These are phyloP conservation scores for Agaricus sinodeliciosus DNA, from an alignment of 768 basidiomycete species.

Conservation along the genomic window DNA sequence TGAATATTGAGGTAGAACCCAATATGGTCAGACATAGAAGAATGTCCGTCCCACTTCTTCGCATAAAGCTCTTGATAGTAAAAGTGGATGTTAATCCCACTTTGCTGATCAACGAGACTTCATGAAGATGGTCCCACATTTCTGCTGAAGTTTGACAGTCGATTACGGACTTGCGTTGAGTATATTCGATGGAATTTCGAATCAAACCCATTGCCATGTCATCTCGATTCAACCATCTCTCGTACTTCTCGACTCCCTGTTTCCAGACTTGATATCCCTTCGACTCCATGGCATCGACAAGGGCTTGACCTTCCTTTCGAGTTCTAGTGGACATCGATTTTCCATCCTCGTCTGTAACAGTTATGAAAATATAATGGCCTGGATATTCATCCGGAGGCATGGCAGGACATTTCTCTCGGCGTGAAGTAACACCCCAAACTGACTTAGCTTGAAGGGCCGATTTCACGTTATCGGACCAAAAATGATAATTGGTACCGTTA, in stretches of 20 bases:
- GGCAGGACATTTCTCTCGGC: too few species aligned
- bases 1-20: slow-evolving; percentile 11
- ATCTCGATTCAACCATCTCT: slow-evolving; percentile 6
- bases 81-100: slow-evolving; percentile 10
- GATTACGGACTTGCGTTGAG: slow-evolving; percentile 13
- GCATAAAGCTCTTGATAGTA: slow-evolving; percentile 13
- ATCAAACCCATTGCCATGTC: slow-evolving; percentile 12
- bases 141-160: slow-evolving; percentile 6
- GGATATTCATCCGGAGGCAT: too few species aligned
- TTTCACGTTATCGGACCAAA: too few species aligned
- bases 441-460: too few species aligned
- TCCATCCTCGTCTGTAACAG: too few species aligned
- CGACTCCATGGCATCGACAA: too few species aligned
- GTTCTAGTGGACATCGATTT: too few species aligned
- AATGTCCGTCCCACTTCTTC: slow-evolving; percentile 9
- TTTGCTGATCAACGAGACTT: neutral
- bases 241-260: neutral
- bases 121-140: slow-evolving; percentile 4
- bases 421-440: too few species aligned
- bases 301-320: too few species aligned
- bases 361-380: too few species aligned
- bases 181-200: slow-evolving; percentile 7
- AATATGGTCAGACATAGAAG: too few species aligned
- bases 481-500: too few species aligned
- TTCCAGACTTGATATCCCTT: neutral